A percentile compares a stretch with the other conserved stretches of the same genome.
phyloP scores from a whole-genome alignment of 345 rosid genomes.

The Bruguiera parviflora region DNA sequence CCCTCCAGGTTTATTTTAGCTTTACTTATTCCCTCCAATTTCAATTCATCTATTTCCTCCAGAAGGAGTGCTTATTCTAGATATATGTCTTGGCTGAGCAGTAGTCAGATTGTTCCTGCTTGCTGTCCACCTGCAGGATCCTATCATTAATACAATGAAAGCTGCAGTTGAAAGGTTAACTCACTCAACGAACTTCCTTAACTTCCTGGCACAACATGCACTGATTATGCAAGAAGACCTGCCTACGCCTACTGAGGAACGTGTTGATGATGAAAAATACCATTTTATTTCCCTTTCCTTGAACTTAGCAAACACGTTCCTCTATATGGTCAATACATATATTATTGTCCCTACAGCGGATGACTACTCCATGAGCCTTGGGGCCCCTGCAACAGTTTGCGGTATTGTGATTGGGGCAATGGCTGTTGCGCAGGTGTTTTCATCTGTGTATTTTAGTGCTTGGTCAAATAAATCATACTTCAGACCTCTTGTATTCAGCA shows the following conservation, averaged over 20 bases:
- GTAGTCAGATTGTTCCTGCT: constrained; percentile 10
- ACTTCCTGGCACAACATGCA: constrained; percentile 94
- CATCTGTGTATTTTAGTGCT: constrained; percentile 94
- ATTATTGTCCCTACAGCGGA: constrained; percentile 92
- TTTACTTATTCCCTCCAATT: constrained; percentile 10
- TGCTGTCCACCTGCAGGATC: constrained; percentile 53
- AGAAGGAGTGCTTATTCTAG: background rate
- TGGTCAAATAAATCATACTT: constrained; percentile 97
- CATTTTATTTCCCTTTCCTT: constrained; percentile 82
- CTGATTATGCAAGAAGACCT: constrained; percentile 94
- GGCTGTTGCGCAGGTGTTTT: constrained; percentile 99
- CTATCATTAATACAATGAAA: constrained; percentile 71
- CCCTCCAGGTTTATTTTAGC: constrained; percentile 60
- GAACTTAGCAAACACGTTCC: constrained; percentile 83
- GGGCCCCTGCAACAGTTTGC: constrained; percentile 98
- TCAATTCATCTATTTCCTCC: background rate
- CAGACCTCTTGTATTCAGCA: constrained; percentile 93
- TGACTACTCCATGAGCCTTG: constrained; percentile 90
- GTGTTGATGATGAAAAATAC: constrained; percentile 62
- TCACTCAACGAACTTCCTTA: constrained; percentile 78
- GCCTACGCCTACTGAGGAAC: constrained; percentile 70
- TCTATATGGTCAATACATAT: constrained; percentile 95
- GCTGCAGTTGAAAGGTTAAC: constrained; percentile 86
- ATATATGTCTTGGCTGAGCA: constrained; percentile 1
- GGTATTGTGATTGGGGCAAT: constrained; percentile 96